Conservation (phyloP, 176 grass and related monocot genomes). For the Oryza longistaminata region DNA sequence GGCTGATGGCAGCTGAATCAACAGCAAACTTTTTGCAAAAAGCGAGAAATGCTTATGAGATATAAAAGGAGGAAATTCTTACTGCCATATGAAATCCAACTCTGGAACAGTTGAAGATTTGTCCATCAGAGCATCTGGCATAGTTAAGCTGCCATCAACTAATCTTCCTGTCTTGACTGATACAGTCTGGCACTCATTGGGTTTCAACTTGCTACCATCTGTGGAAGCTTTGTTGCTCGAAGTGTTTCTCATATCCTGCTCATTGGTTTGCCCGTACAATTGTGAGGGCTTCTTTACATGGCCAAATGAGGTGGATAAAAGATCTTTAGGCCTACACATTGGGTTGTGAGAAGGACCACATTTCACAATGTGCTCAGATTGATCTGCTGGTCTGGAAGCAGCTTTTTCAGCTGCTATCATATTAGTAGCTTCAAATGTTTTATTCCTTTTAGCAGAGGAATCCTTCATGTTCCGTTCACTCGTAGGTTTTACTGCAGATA, state of each 20-base stretch:
- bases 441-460: conserved; percentile 38
- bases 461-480: conserved; percentile 65
- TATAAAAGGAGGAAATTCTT: conserved; percentile 44
- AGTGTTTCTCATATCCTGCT: conserved; percentile 17
- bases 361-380: conserved; percentile 40
- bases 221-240: neutral
- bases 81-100: conserved; percentile 85
- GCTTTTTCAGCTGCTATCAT: conserved; percentile 20
- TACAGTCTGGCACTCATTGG: conserved; percentile 24
- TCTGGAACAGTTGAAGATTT: conserved; percentile 66
- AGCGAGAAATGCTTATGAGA: conserved; percentile 21
- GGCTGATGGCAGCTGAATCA: neutral
- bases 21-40: conserved; percentile 3
- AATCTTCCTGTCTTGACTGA: neutral
- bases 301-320: conserved; percentile 27
- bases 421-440: conserved; percentile 25
- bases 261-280: conserved; percentile 16
- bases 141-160: neutral
- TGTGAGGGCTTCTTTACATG: conserved; percentile 20
- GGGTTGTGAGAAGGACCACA: conserved; percentile 33
- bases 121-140: conserved; percentile 32
- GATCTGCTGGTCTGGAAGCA: conserved; percentile 35
- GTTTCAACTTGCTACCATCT: conserved; percentile 27
- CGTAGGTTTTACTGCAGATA: conserved; percentile 57
- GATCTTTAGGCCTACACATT: conserved; percentile 38